phyloP scores from a whole-genome alignment of 78 protist species.

The Cyanophora paradoxa region DNA sequence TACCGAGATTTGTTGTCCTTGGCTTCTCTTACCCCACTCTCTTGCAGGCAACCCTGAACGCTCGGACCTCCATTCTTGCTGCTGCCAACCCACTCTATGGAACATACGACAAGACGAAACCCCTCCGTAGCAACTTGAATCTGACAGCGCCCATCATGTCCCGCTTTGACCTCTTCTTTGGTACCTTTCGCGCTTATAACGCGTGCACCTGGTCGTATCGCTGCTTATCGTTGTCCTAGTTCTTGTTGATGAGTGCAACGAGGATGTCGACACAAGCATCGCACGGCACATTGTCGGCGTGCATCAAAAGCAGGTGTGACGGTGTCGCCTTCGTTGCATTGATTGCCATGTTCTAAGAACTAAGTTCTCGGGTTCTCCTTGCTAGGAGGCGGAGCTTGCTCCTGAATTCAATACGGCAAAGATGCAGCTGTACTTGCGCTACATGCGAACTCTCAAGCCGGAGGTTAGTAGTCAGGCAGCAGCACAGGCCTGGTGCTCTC shows the following conservation, averaged over 20 bases:
- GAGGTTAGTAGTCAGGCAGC: slow-evolving; percentile 26
- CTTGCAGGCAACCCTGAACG: slow-evolving; percentile 88
- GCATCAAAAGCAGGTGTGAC: slow-evolving; percentile 67
- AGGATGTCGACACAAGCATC: slow-evolving; percentile 71
- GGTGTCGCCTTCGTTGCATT: no score
- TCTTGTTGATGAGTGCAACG: slow-evolving; percentile 34
- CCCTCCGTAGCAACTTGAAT: slow-evolving; percentile 75
- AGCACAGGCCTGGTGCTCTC: no score
- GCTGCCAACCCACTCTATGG: slow-evolving; percentile 94
- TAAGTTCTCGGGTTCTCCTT: no score
- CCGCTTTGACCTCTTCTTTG: slow-evolving; percentile 98
- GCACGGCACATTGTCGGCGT: slow-evolving; percentile 88
- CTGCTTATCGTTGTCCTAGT: no score
- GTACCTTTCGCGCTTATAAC: no score
- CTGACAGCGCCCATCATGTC: slow-evolving; percentile 96
- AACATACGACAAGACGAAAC: slow-evolving; percentile 56
- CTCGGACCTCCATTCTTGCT: slow-evolving; percentile 92
- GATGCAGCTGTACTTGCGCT: slow-evolving; percentile 72
- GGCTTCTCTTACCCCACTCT: neutral
- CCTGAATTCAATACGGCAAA: slow-evolving; percentile 59
- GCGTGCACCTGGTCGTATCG: no score
- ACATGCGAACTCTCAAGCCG: slow-evolving; percentile 79
- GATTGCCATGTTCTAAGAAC: no score
- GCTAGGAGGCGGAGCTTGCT: no score
- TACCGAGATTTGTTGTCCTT: neutral